A percentile compares a stretch with the other conserved stretches of the same genome.
Evolutionary conservation across 2,329 filamentous ascomycete species (phyloP).

Genomic region (Fusarium sp.): DNA sequence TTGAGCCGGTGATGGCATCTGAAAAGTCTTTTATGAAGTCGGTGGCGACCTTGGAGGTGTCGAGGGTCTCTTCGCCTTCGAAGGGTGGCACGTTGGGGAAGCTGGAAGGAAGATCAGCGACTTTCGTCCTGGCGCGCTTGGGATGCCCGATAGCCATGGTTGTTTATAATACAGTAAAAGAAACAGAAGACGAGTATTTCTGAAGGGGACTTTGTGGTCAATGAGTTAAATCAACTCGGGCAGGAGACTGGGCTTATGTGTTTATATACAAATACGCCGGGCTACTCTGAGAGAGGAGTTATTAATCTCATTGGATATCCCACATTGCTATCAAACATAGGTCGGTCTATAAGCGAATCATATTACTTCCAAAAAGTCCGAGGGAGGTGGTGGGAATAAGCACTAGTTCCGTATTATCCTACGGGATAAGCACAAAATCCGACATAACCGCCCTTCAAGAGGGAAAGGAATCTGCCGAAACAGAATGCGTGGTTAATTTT

Average conservation of each 20-base stretch:
- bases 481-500: neutral
- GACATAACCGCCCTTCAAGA: neutral
- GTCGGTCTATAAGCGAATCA: neutral
- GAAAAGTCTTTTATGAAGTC: neutral
- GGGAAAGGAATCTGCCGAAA: neutral
- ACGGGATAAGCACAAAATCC: neutral
- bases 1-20: neutral
- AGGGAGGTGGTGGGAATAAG: neutral
- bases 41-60: neutral
- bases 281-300: neutral
- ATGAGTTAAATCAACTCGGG: rapidly evolving
- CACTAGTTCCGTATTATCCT: rapidly evolving
- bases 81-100: neutral
- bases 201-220: no score
- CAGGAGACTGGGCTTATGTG: no score
- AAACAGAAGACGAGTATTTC: rapidly evolving
- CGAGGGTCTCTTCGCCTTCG: neutral
- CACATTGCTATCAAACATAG: neutral
- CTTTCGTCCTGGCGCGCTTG: neutral
- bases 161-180: neutral
- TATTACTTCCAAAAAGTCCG: neutral
- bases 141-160: neutral
- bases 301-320: neutral
- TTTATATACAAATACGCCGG: neutral
- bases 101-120: neutral